Base-by-base conservation (phyloP, 176 grass and related monocot species). In the Calamus simplicifolius region DNA sequence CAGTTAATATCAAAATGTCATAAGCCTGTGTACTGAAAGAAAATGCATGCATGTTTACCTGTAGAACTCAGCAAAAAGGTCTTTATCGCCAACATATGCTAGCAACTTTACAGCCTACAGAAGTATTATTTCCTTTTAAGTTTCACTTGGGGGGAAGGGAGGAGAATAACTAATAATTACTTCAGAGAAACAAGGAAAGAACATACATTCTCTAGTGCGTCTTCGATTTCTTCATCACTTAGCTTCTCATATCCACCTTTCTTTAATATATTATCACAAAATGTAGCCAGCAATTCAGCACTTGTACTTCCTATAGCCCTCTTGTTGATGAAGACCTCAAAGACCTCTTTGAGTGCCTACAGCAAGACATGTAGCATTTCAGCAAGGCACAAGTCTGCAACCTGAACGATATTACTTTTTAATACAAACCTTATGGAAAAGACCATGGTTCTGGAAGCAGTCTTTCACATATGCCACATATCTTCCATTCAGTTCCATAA, bases 291-390 rank as follows among this genome's bases (percentile, higher is more conserved):
- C 53, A 99, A 71, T 75, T 99, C 88, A 21, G 94, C 88, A 86
- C 81, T 93, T 4, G 88, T 80, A 53, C 94, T 99, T 67, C 94
- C 94, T 61, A 81, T 81, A 31, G 93, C 85, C 52, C 79, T 76
- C 71, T 99, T 93, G 57, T 93, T 99, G 75, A 88, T 93, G 73
- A 99, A 99, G 28, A 99, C 88, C 73, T 93, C 94, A 61, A 99
- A 99, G 17, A 88, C 88, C 63, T 98, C 93, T 78, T 92, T 88
- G 67, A 98, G 79, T 61, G 93, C 93, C 87, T 98, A 52, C 16
- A 23, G 21, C 70, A 25, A 84, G 5, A 35, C 6, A 60, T 13
- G 16, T 3, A 38, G 16, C 58, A 23, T 23, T 23, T 23, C 21
- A 23, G 21, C 21, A 23, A 23, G 21, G 21, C 21, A 23, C 21